Percentiles rank a stretch among this genome's conserved stretches.
Evolutionary conservation across 177 flowering plant species (phyloP).

Genomic region (Telopea speciosissima): DNA sequence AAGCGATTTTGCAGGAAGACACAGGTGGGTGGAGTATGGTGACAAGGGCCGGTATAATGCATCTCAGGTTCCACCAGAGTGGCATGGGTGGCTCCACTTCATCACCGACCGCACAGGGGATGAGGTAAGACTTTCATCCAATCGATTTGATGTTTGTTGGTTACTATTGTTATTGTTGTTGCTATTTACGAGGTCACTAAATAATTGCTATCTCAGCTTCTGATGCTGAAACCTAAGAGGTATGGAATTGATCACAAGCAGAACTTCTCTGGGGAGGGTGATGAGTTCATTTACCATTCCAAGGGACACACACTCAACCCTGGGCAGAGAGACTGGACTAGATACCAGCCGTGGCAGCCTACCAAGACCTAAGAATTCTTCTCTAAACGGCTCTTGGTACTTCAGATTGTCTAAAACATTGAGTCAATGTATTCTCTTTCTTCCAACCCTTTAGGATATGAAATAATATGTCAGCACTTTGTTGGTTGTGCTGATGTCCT

Average conservation of each 20-base stretch:
- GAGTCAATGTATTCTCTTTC: background rate
- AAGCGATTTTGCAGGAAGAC: slow-evolving; percentile 63
- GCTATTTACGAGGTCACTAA: background rate
- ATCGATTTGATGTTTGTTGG: background rate
- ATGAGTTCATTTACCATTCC: slow-evolving; percentile 84
- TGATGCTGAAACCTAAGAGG: slow-evolving; percentile 80
- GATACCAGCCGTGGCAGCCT: slow-evolving; percentile 91
- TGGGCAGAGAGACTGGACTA: slow-evolving; percentile 91
- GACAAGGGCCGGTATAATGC: slow-evolving; percentile 85
- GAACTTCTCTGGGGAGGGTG: slow-evolving; percentile 94
- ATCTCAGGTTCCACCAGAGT: slow-evolving; percentile 96
- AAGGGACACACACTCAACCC: slow-evolving; percentile 92
- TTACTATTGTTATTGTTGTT: background rate
- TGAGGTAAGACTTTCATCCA: slow-evolving; percentile 40
- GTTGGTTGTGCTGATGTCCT: background rate
- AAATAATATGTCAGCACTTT: background rate
- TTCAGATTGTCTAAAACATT: background rate
- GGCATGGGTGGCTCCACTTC: slow-evolving; percentile 99
- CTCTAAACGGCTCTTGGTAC: background rate
- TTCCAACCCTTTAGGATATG: background rate
- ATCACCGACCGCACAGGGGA: slow-evolving; percentile 97
- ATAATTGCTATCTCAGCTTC: slow-evolving; percentile 44
- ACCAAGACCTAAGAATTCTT: slow-evolving; percentile 25
- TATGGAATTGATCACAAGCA: slow-evolving; percentile 83
- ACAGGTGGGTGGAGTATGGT: slow-evolving; percentile 98